Percentiles rank a stretch among this genome's conserved stretches.
Conservation (phyloP, 306 rosid genomes). For the Cicer bijugum region DNA sequence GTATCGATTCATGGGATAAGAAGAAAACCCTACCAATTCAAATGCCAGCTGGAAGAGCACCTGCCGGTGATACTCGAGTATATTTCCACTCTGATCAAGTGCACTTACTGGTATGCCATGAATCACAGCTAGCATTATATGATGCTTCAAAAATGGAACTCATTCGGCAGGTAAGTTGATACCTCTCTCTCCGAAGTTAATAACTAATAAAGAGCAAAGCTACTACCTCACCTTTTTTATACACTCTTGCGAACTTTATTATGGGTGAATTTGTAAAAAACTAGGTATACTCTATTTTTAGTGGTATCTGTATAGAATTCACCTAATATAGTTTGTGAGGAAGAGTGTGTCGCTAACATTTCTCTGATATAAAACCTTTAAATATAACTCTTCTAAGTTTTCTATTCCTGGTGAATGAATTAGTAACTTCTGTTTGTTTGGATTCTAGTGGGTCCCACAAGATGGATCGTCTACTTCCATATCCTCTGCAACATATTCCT, state of each 20-base stretch:
- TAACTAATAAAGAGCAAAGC: not conserved
- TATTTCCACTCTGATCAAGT: slow-evolving; percentile 62
- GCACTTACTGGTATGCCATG: slow-evolving; percentile 60
- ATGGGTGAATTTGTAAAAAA: slow-evolving; percentile 6
- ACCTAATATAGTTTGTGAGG: not conserved
- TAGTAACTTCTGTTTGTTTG: slow-evolving; percentile 32
- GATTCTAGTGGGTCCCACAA: slow-evolving; percentile 77
- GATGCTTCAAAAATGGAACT: slow-evolving; percentile 64
- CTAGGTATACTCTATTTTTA: not conserved
- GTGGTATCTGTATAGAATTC: not conserved
- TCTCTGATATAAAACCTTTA: not conserved
- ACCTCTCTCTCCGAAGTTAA: not conserved
- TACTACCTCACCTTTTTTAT: not conserved
- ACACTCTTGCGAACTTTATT: not conserved
- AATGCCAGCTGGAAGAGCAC: slow-evolving; percentile 51
- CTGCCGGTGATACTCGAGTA: slow-evolving; percentile 47
- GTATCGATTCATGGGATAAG: slow-evolving; percentile 61
- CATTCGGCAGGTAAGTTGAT: slow-evolving; percentile 53
- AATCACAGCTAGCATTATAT: slow-evolving; percentile 61
- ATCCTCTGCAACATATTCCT: slow-evolving; percentile 74
- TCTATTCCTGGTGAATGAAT: slow-evolving; percentile 13
- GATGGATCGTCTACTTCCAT: slow-evolving; percentile 59
- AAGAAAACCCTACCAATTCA: slow-evolving; percentile 56
- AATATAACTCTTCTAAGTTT: not conserved
- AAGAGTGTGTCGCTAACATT: not conserved